Percentiles rank a stretch among this genome's conserved stretches.
Evolutionary conservation across 768 basidiomycete species (phyloP).

Genomic region (Cystofilobasidium bisporidii): DNA sequence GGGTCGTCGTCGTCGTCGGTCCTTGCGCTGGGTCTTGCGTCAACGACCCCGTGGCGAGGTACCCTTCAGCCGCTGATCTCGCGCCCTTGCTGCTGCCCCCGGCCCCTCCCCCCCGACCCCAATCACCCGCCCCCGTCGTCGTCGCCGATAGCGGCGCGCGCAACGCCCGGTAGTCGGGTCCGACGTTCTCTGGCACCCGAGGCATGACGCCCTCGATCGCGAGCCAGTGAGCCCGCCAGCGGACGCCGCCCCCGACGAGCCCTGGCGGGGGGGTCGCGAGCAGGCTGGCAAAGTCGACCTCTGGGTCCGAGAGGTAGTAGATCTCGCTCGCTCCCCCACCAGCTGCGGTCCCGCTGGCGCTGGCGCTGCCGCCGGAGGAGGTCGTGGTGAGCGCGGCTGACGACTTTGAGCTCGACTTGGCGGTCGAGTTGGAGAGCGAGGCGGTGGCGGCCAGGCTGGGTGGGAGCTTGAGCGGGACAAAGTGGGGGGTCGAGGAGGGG

Average conservation of each 20-base stretch:
- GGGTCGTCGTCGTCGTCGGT: background rate
- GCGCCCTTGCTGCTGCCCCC: background rate
- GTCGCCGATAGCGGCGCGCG: background rate
- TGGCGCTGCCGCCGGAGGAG: slow-evolving; percentile 25
- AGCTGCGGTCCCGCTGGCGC: too few relatives aligned
- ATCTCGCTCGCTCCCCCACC: slow-evolving; percentile 40
- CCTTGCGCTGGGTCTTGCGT: too few relatives aligned
- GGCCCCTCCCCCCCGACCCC: too few relatives aligned
- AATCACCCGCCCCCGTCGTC: background rate
- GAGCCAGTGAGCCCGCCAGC: slow-evolving; percentile 75
- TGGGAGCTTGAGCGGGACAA: slow-evolving; percentile 23
- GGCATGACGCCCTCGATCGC: slow-evolving; percentile 97
- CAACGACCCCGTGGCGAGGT: background rate
- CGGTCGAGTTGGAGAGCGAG: slow-evolving; percentile 24
- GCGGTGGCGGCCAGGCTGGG: slow-evolving; percentile 38
- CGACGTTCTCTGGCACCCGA: slow-evolving; percentile 74
- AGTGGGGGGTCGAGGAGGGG: slow-evolving; percentile 38
- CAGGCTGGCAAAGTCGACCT: slow-evolving; percentile 89
- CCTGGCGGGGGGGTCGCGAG: slow-evolving; percentile 48
- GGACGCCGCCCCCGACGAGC: slow-evolving; percentile 31
- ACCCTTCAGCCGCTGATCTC: background rate
- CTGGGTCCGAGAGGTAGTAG: slow-evolving; percentile 92
- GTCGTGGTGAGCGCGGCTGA: background rate
- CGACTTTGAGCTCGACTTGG: background rate
- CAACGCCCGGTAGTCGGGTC: background rate